phyloP scores from a whole-genome alignment of 257 asterid species.

The Leptodermis oblonga region DNA sequence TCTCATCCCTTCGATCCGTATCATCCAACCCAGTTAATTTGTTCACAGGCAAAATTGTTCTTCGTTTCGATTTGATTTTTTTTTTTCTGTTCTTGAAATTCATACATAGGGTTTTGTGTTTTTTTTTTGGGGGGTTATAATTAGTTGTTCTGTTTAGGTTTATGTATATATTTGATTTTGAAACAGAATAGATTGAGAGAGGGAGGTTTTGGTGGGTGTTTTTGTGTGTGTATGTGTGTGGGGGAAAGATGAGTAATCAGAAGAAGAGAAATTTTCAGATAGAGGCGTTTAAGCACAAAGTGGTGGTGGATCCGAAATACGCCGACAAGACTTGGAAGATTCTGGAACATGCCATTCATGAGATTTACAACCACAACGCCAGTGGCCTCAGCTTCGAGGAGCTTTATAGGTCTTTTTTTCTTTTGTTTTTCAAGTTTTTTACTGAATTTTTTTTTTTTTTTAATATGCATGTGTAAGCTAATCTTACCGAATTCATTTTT shows the following conservation, averaged over 20 bases:
- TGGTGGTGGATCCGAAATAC: slow-evolving; percentile 91
- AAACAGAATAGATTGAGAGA: not conserved
- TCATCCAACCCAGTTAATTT: not conserved
- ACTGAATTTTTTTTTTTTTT: not conserved
- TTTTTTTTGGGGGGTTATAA: too few relatives aligned
- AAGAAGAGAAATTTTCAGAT: slow-evolving; percentile 79
- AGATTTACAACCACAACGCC: slow-evolving; percentile 84
- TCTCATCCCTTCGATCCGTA: slow-evolving; percentile 16
- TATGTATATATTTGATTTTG: not conserved
- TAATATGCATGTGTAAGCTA: not conserved
- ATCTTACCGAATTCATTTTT: not conserved
- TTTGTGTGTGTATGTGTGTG: not conserved
- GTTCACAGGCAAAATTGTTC: not conserved
- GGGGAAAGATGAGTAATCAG: slow-evolving; percentile 52
- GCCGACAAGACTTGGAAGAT: slow-evolving; percentile 94
- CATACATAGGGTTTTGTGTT: not conserved
- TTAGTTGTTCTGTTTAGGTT: not conserved
- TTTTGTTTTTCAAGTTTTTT: not conserved
- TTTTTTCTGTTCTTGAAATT: not conserved
- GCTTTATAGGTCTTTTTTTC: slow-evolving; percentile 57
- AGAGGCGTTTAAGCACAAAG: slow-evolving; percentile 80
- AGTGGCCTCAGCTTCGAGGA: slow-evolving; percentile 90
- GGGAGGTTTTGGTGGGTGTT: not conserved
- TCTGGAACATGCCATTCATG: slow-evolving; percentile 76
- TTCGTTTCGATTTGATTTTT: slow-evolving; percentile 9